Percentiles rank a stretch among this genome's conserved stretches.
Evolutionary conservation across 768 basidiomycete genomes (phyloP).

Genomic region (Xerocomellus amylosporus): DNA sequence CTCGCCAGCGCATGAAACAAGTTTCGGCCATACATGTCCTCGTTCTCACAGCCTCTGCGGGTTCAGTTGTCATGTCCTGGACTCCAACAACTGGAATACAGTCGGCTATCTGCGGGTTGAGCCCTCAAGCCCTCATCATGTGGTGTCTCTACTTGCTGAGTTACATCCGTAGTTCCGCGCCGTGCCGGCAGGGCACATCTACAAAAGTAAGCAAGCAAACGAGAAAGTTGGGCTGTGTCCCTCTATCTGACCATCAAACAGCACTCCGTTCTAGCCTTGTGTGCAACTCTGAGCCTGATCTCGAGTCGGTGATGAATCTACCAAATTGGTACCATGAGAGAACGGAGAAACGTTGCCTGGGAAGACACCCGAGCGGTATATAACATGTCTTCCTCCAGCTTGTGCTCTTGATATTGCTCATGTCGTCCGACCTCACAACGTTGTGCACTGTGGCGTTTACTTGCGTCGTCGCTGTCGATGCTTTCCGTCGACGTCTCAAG

Average conservation of each 20-base stretch:
- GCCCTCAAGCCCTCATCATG: background rate
- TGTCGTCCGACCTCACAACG: background rate
- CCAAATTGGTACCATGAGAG: background rate
- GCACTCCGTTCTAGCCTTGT: background rate
- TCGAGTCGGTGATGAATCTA: background rate
- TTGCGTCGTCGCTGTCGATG: background rate
- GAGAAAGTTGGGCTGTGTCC: background rate
- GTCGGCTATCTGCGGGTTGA: background rate
- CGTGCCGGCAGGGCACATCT: background rate
- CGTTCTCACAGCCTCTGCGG: background rate
- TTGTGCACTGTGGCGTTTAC: background rate
- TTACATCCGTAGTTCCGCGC: background rate
- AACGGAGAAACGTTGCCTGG: background rate
- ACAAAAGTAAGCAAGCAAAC: background rate
- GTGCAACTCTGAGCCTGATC: too few species aligned
- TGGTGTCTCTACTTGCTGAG: background rate
- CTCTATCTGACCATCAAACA: background rate
- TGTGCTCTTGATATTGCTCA: background rate
- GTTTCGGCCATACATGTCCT: background rate
- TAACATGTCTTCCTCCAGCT: background rate
- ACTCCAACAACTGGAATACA: background rate
- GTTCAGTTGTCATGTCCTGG: too few species aligned
- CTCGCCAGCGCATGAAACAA: background rate
- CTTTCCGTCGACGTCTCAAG: background rate
- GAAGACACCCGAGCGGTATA: background rate